phyloP scores from a whole-genome alignment of 306 rosid species.

The Clitoria ternatea region DNA sequence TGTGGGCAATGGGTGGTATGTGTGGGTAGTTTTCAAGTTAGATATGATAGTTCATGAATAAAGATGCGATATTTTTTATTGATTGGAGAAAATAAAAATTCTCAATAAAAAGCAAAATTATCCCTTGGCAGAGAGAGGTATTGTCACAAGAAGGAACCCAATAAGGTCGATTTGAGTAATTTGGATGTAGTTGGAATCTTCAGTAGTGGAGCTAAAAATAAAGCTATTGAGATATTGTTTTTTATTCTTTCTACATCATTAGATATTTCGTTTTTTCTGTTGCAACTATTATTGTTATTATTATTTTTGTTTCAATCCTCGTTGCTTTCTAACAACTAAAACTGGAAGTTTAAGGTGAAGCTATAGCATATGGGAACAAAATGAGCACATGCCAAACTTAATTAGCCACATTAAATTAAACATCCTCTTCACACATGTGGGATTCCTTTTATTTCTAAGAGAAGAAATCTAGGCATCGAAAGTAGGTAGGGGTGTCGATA shows the following conservation, averaged over 20 bases:
- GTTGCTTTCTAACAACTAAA: slow-evolving; percentile 27
- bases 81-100: slow-evolving; percentile 34
- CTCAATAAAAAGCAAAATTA: slow-evolving; percentile 29
- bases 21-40: slow-evolving; percentile 41
- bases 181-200: slow-evolving; percentile 36
- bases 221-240: slow-evolving; percentile 17
- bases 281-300: no score
- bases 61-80: slow-evolving; percentile 46
- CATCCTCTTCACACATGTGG: not conserved
- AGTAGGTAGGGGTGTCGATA: no score
- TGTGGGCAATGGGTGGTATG: slow-evolving; percentile 33
- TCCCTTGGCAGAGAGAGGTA: slow-evolving; percentile 23
- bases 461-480: not conserved
- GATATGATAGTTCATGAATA: slow-evolving; percentile 58
- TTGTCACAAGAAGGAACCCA: slow-evolving; percentile 31
- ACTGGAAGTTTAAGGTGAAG: slow-evolving; percentile 24
- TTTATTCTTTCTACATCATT: slow-evolving; percentile 24
- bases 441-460: not conserved
- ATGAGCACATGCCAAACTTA: not conserved
- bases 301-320: not conserved
- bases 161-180: slow-evolving; percentile 24
- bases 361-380: slow-evolving; percentile 14
- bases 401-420: slow-evolving; percentile 8
- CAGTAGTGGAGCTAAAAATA: slow-evolving; percentile 40
- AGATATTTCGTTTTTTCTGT: not conserved